Percentiles rank a stretch among this genome's conserved stretches.
These are phyloP conservation scores for Xylariaceae sp. DNA, from an alignment of 2,329 filamentous ascomycete species.

Conservation along the genomic window DNA sequence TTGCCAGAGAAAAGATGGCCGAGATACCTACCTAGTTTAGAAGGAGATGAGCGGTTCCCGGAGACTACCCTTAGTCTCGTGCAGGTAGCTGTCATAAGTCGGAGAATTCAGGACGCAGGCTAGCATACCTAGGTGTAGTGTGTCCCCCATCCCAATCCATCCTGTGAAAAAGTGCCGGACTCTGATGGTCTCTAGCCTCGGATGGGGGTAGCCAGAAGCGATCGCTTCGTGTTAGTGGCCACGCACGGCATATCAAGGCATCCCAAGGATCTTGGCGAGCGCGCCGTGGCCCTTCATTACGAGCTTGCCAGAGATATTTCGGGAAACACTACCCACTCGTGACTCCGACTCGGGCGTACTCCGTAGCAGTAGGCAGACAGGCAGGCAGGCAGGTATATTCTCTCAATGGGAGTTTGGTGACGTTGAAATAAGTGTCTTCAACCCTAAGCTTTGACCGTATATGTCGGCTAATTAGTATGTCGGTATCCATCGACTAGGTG, in stretches of 20 bases:
- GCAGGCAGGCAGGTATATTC: too few species aligned
- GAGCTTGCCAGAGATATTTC: background rate
- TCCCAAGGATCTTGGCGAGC: background rate
- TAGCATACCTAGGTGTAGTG: constrained; percentile 5
- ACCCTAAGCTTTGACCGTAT: constrained; percentile 4
- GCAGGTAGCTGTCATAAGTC: constrained; percentile 7
- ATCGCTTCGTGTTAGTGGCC: background rate
- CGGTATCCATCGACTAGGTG: background rate
- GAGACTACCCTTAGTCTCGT: background rate
- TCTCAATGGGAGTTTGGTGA: background rate
- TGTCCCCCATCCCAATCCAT: background rate
- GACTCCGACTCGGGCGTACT: too few species aligned
- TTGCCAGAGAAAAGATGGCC: constrained; percentile 5
- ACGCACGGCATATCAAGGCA: background rate
- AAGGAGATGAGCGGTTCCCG: background rate
- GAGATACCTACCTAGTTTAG: background rate
- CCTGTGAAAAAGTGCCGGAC: constrained; percentile 3
- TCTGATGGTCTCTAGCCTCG: background rate
- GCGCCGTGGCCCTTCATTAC: background rate
- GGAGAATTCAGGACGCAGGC: constrained; percentile 14
- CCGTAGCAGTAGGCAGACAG: too few species aligned
- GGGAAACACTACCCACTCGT: too few species aligned
- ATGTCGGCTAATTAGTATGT: constrained; percentile 3
- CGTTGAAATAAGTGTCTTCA: background rate
- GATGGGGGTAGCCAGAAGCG: background rate